A percentile compares a stretch with the other conserved stretches of the same genome.
These are phyloP conservation scores for Nemania abortiva DNA, from an alignment of 2,329 filamentous ascomycete species.

Conservation along the genomic window DNA sequence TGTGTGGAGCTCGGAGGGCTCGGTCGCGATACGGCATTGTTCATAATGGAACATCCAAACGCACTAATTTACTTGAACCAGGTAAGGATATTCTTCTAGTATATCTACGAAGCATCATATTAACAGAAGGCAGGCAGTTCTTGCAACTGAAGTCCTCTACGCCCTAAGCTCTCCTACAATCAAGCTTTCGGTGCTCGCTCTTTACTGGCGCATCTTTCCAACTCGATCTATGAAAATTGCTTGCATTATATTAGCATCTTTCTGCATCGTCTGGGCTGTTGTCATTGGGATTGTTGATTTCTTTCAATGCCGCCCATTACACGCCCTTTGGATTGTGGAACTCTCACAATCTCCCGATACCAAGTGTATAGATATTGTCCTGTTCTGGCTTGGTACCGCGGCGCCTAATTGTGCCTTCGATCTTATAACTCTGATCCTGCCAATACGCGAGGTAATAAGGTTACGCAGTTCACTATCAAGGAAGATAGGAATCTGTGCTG, in stretches of 20 bases:
- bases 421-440: conserved; percentile 31
- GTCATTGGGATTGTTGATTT: conserved; percentile 28
- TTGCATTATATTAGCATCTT: conserved; percentile 9
- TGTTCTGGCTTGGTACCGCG: conserved; percentile 33
- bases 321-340: conserved; percentile 35
- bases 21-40: no score
- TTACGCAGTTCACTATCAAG: neutral
- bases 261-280: conserved; percentile 31
- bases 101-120: no score
- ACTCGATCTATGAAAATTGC: conserved; percentile 25
- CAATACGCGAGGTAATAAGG: conserved; percentile 25
- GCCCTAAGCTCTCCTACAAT: conserved; percentile 25
- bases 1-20: no score
- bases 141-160: neutral
- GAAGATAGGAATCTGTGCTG: conserved; percentile 21
- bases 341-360: conserved; percentile 22
- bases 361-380: conserved; percentile 30
- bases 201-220: conserved; percentile 32
- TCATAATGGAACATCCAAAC: no score
- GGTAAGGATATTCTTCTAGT: no score
- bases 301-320: conserved; percentile 33
- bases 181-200: conserved; percentile 32
- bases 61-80: no score
- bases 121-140: no score
- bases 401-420: conserved; percentile 35